phyloP scores from a whole-genome alignment of 2,329 filamentous ascomycete genomes.

The Madurella mycetomatis region DNA sequence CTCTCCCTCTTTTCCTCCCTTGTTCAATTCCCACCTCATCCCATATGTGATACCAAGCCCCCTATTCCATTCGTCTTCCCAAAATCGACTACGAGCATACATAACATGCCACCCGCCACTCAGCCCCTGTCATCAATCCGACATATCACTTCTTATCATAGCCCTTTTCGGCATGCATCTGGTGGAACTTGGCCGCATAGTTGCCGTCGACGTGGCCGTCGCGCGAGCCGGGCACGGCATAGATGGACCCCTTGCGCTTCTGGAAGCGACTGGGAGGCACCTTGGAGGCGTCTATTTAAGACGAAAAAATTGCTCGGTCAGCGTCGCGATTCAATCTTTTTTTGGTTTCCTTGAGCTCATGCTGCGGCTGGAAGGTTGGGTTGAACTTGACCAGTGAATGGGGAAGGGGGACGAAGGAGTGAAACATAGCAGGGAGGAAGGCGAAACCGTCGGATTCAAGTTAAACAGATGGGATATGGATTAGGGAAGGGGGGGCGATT shows the following conservation, averaged over 20 bases:
- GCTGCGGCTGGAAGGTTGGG: neutral
- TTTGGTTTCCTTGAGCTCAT: neutral
- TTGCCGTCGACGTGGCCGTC: conserved; percentile 61
- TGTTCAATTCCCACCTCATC: too few species aligned
- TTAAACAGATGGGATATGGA: neutral
- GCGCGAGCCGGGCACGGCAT: conserved; percentile 59
- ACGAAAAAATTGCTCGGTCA: neutral
- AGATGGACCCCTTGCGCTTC: conserved; percentile 65
- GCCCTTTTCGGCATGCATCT: conserved; percentile 3
- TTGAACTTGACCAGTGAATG: neutral
- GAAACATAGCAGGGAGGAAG: neutral
- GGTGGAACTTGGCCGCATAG: conserved; percentile 47
- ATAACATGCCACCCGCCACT: neutral
- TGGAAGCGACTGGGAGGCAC: conserved; percentile 65
- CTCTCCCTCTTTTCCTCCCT: too few species aligned
- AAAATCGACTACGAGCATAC: too few species aligned
- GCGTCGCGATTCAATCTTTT: neutral
- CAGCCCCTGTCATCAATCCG: neutral
- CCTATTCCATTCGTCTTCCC: too few species aligned
- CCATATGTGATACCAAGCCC: too few species aligned
- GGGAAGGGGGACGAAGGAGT: neutral
- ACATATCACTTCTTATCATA: neutral
- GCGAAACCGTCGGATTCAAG: neutral
- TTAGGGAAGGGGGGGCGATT: neutral
- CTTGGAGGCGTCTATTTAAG: conserved; percentile 53